Evolutionary conservation across 345 rosid genomes (phyloP).

Genomic region (Lumnitzera littorea): DNA sequence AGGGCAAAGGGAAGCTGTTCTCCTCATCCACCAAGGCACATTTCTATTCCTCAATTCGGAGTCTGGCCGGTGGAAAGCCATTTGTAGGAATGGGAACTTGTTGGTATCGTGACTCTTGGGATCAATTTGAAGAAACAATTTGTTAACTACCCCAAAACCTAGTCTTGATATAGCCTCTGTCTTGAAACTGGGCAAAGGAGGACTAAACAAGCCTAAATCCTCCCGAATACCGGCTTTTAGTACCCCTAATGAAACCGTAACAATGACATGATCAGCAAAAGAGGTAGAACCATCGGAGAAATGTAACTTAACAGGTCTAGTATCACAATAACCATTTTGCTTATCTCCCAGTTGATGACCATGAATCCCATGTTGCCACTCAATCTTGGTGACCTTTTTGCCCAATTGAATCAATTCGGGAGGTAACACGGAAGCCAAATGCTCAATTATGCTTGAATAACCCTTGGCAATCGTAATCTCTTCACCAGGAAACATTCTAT

Average conservation of each 20-base stretch:
- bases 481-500: constrained; percentile 83
- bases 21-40: constrained; percentile 96
- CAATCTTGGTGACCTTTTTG: constrained; percentile 51
- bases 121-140: constrained; percentile 56
- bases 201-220: constrained; percentile 58
- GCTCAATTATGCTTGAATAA: constrained; percentile 53
- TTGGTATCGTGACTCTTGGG: constrained; percentile 3
- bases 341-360: constrained; percentile 12
- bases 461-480: constrained; percentile 98
- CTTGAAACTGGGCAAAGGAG: constrained; percentile 74
- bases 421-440: constrained; percentile 73
- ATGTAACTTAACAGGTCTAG: constrained; percentile 63
- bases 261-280: constrained; percentile 79
- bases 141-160: constrained; percentile 93
- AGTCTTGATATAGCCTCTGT: constrained; percentile 68
- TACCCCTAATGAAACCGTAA: constrained; percentile 88
- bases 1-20: constrained; percentile 71
- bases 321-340: constrained; percentile 22
- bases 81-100: constrained; percentile 60
- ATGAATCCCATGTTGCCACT: constrained; percentile 49
- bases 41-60: constrained; percentile 42
- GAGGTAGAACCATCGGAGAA: constrained; percentile 73
- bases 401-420: constrained; percentile 58
- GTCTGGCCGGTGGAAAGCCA: constrained; percentile 55
- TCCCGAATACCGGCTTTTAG: constrained; percentile 61